Conservation (phyloP, 108 stramenopile genomes). For the Cylindrotheca closterium region DNA sequence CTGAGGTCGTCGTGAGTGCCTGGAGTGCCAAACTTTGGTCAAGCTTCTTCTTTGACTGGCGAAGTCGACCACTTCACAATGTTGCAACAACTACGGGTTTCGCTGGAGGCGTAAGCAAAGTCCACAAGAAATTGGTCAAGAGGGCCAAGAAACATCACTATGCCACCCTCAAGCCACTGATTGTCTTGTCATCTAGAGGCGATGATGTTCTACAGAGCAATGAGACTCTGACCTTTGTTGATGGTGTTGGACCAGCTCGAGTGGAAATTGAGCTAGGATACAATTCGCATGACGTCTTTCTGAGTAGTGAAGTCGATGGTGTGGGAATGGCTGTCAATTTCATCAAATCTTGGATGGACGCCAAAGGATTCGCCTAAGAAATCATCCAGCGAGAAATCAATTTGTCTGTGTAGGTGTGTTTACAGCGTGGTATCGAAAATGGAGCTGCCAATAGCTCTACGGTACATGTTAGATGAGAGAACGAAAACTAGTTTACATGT, state of each 20-base stretch:
- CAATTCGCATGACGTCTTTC: slow-evolving; percentile 6
- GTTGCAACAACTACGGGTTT: background rate
- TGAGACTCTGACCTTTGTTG: background rate
- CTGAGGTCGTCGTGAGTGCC: background rate
- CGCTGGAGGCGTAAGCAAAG: background rate
- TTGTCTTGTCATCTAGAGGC: background rate
- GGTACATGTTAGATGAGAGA: no score
- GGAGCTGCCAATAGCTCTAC: no score
- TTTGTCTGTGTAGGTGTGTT: no score
- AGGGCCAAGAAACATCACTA: background rate
- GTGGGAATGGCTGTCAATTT: background rate
- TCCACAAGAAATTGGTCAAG: background rate
- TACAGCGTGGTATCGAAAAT: no score
- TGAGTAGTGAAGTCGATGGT: background rate
- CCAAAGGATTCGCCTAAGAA: no score
- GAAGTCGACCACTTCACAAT: background rate
- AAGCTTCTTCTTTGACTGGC: slow-evolving; percentile 2
- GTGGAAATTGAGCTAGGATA: slow-evolving; percentile 4
- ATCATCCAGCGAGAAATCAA: no score
- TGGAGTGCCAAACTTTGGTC: slow-evolving; percentile 6
- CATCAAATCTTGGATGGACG: no score
- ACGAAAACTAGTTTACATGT: no score
- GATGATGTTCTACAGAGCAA: background rate
- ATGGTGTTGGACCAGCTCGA: slow-evolving; percentile 6
- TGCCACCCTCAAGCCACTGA: background rate